A percentile compares a stretch with the other conserved stretches of the same genome.
Evolutionary conservation across 768 basidiomycete species (phyloP).

Genomic region (Hygrophorus pudorinus): DNA sequence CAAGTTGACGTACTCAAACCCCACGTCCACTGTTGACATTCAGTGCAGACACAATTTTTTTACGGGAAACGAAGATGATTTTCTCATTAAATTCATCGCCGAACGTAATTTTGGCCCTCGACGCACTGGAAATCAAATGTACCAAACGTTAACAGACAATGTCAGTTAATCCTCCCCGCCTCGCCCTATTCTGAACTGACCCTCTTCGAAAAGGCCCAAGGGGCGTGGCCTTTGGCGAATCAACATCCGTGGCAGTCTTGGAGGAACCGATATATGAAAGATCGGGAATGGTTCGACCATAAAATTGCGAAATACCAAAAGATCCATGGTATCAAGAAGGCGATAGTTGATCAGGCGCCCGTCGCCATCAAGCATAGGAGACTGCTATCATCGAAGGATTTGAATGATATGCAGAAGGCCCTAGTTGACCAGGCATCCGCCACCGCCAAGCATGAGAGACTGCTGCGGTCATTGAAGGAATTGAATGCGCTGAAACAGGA

Average conservation of each 20-base stretch:
- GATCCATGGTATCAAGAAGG: slow-evolving; percentile 15
- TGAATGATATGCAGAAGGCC: too few relatives aligned
- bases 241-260: slow-evolving; percentile 52
- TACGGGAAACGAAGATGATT: slow-evolving; percentile 29
- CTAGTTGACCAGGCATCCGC: too few relatives aligned
- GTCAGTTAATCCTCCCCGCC: slow-evolving; percentile 23
- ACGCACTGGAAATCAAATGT: slow-evolving; percentile 38
- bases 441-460: too few relatives aligned
- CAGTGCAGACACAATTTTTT: not conserved
- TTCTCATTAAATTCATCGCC: slow-evolving; percentile 39
- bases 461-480: too few relatives aligned
- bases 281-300: slow-evolving; percentile 30
- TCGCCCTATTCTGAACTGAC: not conserved
- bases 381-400: too few relatives aligned
- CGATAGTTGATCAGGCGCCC: too few relatives aligned
- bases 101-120: slow-evolving; percentile 32
- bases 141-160: slow-evolving; percentile 30
- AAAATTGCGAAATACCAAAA: slow-evolving; percentile 30
- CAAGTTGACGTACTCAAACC: too few relatives aligned
- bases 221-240: slow-evolving; percentile 41
- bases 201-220: slow-evolving; percentile 19
- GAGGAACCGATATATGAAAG: slow-evolving; percentile 48
- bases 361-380: too few relatives aligned
- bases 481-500: not conserved
- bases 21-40: not conserved